Conservation (phyloP, 768 basidiomycete species). For the Suillus spraguei region DNA sequence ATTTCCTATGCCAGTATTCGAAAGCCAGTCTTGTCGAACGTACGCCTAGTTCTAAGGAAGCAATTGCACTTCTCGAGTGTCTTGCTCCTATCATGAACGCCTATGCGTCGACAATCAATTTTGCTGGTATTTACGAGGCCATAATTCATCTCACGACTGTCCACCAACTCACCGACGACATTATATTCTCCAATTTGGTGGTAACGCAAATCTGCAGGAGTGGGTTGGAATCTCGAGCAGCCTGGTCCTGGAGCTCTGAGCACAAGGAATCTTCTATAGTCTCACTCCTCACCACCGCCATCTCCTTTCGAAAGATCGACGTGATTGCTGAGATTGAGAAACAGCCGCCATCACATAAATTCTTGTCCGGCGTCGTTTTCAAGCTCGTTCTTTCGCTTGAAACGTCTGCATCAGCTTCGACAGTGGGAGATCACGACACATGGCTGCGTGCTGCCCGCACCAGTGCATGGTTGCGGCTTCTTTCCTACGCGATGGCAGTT, state of each 20-base stretch:
- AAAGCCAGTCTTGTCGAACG: constrained; percentile 48
- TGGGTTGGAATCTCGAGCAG: constrained; percentile 44
- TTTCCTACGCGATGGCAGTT: constrained; percentile 58
- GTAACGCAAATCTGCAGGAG: constrained; percentile 48
- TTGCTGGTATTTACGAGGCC: constrained; percentile 57
- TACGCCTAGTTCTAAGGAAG: constrained; percentile 49
- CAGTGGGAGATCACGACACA: constrained; percentile 44
- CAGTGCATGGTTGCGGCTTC: constrained; percentile 62
- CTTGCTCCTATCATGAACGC: constrained; percentile 57
- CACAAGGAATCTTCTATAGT: constrained; percentile 33
- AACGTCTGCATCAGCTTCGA: constrained; percentile 46
- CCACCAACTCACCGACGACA: constrained; percentile 53
- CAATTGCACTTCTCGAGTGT: constrained; percentile 53
- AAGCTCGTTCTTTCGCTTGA: constrained; percentile 60
- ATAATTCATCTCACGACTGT: constrained; percentile 48
- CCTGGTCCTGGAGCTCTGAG: constrained; percentile 38
- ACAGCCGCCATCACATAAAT: constrained; percentile 55
- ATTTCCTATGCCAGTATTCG: constrained; percentile 57
- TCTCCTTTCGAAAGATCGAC: constrained; percentile 53
- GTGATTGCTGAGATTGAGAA: constrained; percentile 59
- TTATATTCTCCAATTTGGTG: constrained; percentile 48
- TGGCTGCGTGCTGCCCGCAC: constrained; percentile 49
- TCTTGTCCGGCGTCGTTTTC: constrained; percentile 64
- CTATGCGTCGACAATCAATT: constrained; percentile 53
- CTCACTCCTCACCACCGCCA: constrained; percentile 43